phyloP scores from a whole-genome alignment of 2,329 filamentous ascomycete genomes.

The Colletotrichum sp. region DNA sequence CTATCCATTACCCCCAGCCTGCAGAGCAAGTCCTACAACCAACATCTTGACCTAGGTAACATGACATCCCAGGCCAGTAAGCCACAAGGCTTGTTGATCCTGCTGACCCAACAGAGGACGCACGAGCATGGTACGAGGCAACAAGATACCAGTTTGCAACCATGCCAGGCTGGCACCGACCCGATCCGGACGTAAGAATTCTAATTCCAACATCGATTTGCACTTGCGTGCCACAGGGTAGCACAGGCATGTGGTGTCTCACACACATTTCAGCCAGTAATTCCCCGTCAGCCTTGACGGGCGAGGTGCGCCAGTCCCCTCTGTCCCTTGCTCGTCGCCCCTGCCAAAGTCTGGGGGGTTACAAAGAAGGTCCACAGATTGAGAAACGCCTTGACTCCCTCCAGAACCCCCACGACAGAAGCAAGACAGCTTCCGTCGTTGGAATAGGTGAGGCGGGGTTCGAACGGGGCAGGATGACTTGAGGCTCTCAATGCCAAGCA shows the following conservation, averaged over 20 bases:
- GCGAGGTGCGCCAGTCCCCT: background rate
- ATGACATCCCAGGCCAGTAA: background rate
- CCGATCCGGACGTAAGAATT: background rate
- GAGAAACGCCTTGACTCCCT: background rate
- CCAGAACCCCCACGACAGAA: background rate
- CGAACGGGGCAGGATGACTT: background rate
- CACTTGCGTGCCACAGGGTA: background rate
- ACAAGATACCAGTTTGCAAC: background rate
- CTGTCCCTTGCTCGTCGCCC: background rate
- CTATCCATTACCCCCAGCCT: background rate
- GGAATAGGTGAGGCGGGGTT: background rate
- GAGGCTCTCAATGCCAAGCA: background rate
- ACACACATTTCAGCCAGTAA: background rate
- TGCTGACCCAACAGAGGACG: background rate
- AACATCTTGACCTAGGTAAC: background rate
- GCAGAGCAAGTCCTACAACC: background rate
- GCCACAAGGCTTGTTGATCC: conserved; percentile 1
- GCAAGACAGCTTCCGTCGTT: background rate
- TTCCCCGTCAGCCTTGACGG: background rate
- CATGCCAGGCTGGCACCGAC: background rate
- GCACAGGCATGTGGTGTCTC: conserved; percentile 15
- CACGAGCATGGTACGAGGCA: background rate
- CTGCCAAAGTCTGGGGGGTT: background rate
- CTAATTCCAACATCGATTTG: background rate
- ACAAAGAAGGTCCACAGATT: background rate